These are phyloP conservation scores for Tardiomyces depauwii DNA, from an alignment of 1,139 yeast genomes.

Conservation along the genomic window DNA sequence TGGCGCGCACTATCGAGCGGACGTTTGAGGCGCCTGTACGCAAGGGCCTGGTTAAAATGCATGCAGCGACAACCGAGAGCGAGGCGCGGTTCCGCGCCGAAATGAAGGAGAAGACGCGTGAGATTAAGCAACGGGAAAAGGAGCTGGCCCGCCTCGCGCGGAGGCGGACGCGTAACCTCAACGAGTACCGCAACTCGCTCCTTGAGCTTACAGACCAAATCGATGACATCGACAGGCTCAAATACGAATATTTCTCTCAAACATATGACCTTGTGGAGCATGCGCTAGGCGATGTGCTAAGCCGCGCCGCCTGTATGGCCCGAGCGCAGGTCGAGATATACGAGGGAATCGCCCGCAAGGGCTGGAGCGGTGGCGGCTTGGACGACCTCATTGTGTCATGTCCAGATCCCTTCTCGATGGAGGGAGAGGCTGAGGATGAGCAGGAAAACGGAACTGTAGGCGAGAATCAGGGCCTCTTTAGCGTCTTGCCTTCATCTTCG, in stretches of 20 bases:
- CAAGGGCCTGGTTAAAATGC: constrained; percentile 16
- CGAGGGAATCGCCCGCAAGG: constrained; percentile 73
- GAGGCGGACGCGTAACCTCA: constrained; percentile 36
- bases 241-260: constrained; percentile 58
- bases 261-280: constrained; percentile 51
- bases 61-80: constrained; percentile 23
- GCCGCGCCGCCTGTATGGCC: constrained; percentile 51
- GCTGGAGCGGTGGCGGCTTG: constrained; percentile 80
- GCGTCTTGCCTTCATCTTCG: background rate
- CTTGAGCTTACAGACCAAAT: constrained; percentile 58
- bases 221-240: constrained; percentile 66
- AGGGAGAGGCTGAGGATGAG: constrained; percentile 8
- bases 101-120: constrained; percentile 43
- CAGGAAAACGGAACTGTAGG: background rate
- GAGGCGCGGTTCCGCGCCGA: constrained; percentile 44
- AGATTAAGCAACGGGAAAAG: constrained; percentile 43
- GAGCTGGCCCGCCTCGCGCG: constrained; percentile 46
- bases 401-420: constrained; percentile 31
- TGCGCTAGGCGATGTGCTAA: constrained; percentile 43
- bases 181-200: constrained; percentile 53
- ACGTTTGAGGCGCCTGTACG: constrained; percentile 45
- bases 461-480: background rate
- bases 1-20: constrained; percentile 43
- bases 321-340: constrained; percentile 73
- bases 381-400: constrained; percentile 45